phyloP scores from a whole-genome alignment of 495 filamentous ascomycete species.

The Penicillium parvum region DNA sequence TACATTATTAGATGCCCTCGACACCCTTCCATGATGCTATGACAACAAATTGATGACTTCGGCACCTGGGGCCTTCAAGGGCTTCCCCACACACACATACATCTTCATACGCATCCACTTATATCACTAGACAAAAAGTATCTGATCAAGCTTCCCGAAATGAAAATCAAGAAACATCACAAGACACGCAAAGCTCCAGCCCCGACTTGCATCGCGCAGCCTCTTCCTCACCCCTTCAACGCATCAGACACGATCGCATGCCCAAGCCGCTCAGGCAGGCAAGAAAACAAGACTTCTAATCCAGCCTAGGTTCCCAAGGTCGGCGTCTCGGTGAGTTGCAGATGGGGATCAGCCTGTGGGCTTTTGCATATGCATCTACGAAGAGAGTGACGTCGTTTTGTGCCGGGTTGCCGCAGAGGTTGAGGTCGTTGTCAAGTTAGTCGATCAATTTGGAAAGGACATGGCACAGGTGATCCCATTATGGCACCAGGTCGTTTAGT shows the following conservation, averaged over 20 bases:
- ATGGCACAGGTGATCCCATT: constrained; percentile 60
- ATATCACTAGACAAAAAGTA: no score
- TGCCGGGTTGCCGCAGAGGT: constrained; percentile 75
- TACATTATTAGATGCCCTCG: no score
- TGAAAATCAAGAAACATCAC: constrained; percentile 75
- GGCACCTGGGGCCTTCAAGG: no score
- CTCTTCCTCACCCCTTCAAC: constrained; percentile 49
- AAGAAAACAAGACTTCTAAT: constrained; percentile 57
- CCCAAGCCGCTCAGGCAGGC: constrained; percentile 65
- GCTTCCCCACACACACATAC: no score
- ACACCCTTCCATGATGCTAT: no score
- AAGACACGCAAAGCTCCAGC: constrained; percentile 74
- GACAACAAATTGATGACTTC: no score
- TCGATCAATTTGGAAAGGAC: constrained; percentile 79
- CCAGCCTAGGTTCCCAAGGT: constrained; percentile 51
- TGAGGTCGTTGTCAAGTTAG: constrained; percentile 63
- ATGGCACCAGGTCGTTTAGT: neutral
- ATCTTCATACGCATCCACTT: no score
- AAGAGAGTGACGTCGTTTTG: constrained; percentile 56
- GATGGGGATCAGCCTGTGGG: constrained; percentile 56
- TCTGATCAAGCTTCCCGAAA: no score
- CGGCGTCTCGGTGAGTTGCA: constrained; percentile 74
- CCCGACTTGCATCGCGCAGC: constrained; percentile 53
- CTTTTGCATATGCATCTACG: constrained; percentile 51
- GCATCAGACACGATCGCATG: constrained; percentile 69